Evolutionary conservation across 2,329 filamentous ascomycete species (phyloP), one percentile per base, ranked within the genome.

Genomic region (Penicillium sp.): DNA sequence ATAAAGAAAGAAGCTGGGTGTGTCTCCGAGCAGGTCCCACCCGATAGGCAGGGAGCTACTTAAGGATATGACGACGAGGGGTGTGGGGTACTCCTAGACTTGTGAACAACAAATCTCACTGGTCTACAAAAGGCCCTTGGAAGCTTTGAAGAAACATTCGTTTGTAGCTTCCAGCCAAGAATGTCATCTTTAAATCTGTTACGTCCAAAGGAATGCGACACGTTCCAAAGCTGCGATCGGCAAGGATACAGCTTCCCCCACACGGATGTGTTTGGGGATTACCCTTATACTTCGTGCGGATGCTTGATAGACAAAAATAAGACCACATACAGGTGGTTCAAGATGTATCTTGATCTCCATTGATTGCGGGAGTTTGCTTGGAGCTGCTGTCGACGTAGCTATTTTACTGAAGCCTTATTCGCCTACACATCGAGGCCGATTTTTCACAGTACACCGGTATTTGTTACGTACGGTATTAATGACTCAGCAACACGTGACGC

Each of bases 401-500:
- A 17, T 18, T 26, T 23, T 9, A 24, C 7, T 21, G 10, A 13
- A 23, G 10, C 42, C 6, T 29, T 32, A 23, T 27, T 37, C 7
- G 45, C 53, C 50, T 52, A 43, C 27, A 33, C 30, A 42, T 26
- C 13, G n/a, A 52, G 52, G 40, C 46, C 26, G 33, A 21, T 9
- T 18, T 46, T 26, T 54, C 17, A 55, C 49, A 52, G 50, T 55
- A 59, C 57, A 36, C 23, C n/a, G 7, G 58, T 60, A 53, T 43
- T 20, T 2, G 12, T 7, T 18, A n/a, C 8, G 54, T 58, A 47
- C n/a, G n/a, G 51, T 17, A 41, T 18, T 52, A 30, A 34, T 63
- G 53, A 62, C 55, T 63, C 51, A 63, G 51, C 57, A 13, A 2
- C 24, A 41, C 51, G n/a, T n/a, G n/a, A n/a, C n/a, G 51, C 53